Percentiles rank a stretch among this genome's conserved stretches.
These are phyloP conservation scores for Starmera pachycereana DNA, from an alignment of 805 yeast genomes.

Conservation along the genomic window DNA sequence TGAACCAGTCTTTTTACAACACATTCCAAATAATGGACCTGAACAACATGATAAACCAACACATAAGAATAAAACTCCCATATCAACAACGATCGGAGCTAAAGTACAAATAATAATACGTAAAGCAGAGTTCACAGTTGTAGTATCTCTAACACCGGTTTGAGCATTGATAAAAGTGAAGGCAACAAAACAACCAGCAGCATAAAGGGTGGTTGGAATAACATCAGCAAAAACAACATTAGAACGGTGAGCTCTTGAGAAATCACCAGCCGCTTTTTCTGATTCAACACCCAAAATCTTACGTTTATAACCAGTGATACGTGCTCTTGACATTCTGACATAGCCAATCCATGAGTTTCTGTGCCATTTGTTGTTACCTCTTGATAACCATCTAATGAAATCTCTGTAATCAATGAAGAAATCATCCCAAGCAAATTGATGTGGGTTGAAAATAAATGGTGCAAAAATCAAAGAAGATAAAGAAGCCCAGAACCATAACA, in stretches of 20 bases:
- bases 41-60: constrained; percentile 89
- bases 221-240: constrained; percentile 64
- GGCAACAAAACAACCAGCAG: constrained; percentile 74
- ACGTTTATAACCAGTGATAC: constrained; percentile 75
- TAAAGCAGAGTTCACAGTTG: constrained; percentile 54
- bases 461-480: constrained; percentile 79
- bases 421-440: constrained; percentile 94
- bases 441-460: constrained; percentile 95
- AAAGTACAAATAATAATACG: constrained; percentile 73
- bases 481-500: constrained; percentile 96
- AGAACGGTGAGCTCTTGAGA: constrained; percentile 72
- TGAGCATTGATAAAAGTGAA: constrained; percentile 78
- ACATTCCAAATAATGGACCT: constrained; percentile 88
- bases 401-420: constrained; percentile 95
- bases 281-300: constrained; percentile 68
- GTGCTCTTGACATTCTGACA: constrained; percentile 71
- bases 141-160: constrained; percentile 57
- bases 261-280: constrained; percentile 77
- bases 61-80: constrained; percentile 74
- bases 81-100: constrained; percentile 85
- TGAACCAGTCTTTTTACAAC: constrained; percentile 96
- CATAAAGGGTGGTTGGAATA: constrained; percentile 58
- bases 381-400: constrained; percentile 81
- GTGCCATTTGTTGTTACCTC: constrained; percentile 86
- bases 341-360: constrained; percentile 86